Evolutionary conservation across 2,329 filamentous ascomycete genomes (phyloP), one percentile per base, ranked within the genome.

Genomic region (Apiospora koreana): DNA sequence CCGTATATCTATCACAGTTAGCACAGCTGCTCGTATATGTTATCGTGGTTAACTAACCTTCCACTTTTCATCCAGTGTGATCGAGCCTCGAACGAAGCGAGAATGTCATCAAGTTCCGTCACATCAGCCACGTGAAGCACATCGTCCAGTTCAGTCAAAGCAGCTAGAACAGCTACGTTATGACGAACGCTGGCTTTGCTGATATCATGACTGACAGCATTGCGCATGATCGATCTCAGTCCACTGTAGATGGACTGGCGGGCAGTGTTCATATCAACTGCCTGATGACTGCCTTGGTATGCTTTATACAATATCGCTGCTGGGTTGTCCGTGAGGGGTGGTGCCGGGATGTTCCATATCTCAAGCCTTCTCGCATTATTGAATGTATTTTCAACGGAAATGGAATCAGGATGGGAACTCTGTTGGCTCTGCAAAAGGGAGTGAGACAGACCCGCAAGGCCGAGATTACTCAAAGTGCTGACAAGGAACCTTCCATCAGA

Each of bases 291-390:
- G 28, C 90, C 89, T 78, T 97, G 94, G 71, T 97, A 94, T 0
- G 91, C 90, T 75, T 91, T 92, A 81, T 97, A 98, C 0, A 95
- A 84, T 0, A 89, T 91, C 3, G 92, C 90, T 1, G 91, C 86
- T 69, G 92, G 89, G 41, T 89, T 91, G 16, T 86, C 84, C 66
- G 87, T 88, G 2, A 86, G 82, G 9, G 86, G 84, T 0, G 94
- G 93, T 0, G 91, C 90, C 18, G 93, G 93, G 25, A 98, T 86
- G 78, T 98, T 95, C 96, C 96, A 99, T 76, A 95, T 92, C 74
- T 96, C 94, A 21, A 98, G 85, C 73, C 92, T 92, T 71, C 93
- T 89, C 25, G 95, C 94, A 7, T 93, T 94, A 68, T 90, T 88
- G 73, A 97, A 92, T 68, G 94, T 94, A 72, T 88, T 92, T 65